phyloP scores from a whole-genome alignment of 352 stramenopile genomes.

The Globisporangium alternatum region DNA sequence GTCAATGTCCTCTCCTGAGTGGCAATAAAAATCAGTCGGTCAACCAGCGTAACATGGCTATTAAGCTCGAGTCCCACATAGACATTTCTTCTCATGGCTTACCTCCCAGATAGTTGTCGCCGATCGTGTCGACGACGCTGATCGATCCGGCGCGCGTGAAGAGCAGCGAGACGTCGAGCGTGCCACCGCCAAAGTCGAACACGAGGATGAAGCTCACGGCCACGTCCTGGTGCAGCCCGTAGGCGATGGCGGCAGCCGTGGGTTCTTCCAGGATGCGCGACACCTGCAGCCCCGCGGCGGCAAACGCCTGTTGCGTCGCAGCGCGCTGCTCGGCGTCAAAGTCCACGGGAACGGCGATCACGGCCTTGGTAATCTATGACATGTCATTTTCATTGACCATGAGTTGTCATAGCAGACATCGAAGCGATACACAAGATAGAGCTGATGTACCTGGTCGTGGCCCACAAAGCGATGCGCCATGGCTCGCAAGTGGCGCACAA shows the following conservation, averaged over 20 bases:
- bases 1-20: conserved; percentile 90
- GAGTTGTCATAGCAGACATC: background rate
- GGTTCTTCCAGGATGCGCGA: conserved; percentile 97
- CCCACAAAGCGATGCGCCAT: conserved; percentile 55
- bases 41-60: background rate
- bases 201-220: conserved; percentile 95
- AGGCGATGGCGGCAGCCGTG: conserved; percentile 97
- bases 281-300: conserved; percentile 91
- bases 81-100: background rate
- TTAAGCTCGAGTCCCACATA: background rate
- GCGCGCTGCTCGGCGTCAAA: conserved; percentile 89
- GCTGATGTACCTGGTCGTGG: conserved; percentile 35
- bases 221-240: conserved; percentile 93
- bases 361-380: conserved; percentile 68
- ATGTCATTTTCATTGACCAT: background rate
- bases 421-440: background rate
- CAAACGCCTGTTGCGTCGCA: conserved; percentile 75
- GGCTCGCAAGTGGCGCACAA: conserved; percentile 43
- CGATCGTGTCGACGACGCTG: conserved; percentile 93
- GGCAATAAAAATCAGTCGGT: conserved; percentile 27
- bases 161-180: conserved; percentile 95
- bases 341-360: conserved; percentile 90
- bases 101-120: conserved; percentile 94
- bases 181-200: conserved; percentile 97
- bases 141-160: conserved; percentile 91